Evolutionary conservation across 2,329 filamentous ascomycete species (phyloP), one percentile per base, ranked within the genome.

Genomic region (Penicillium sp.): DNA sequence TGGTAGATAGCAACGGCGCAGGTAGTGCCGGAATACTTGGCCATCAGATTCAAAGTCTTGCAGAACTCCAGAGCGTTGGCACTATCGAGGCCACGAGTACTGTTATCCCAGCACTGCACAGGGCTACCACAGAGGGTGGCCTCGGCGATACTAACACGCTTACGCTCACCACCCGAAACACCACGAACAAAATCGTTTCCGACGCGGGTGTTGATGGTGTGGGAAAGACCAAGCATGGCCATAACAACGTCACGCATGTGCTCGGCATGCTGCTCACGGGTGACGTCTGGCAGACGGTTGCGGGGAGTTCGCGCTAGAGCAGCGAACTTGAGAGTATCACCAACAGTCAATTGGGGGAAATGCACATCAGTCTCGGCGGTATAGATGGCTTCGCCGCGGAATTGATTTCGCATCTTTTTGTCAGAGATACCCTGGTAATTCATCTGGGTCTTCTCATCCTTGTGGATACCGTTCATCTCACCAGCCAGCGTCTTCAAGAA

Each of bases 331-430:
- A 93, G 80, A 1, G 90, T 94, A 65, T 93, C 88, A 48, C 89
- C 89, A 39, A 93, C 90, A 1, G 84, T 87, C 64, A 94, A 75
- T 76, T 87, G 84, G 19, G 90, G 89, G 71, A 93, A 93, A 74
- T 93, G 90, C 5, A 90, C 87, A 69, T 95, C 91, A 31, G 90
- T 87, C 71, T 94, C 90, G 55, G 89, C 89, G 0, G 89, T 92
- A 75, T 94, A 94, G 70, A 94, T 92, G 58, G 89, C 89, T 74
- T 95, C 91, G 61, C 91, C 91, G 24, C 89, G 87, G 76, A 93
- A 92, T 16, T 80, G 79, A 10, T 83, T 84, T 74, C 89, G 85
- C 89, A 94, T 93, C 68, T 91, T 60, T 54, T 71, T 67, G 42
- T 68, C 67, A 4, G 71, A 65, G 39, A 74, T 73, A 63, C 75